Percentiles rank a stretch among this genome's conserved stretches.
These are phyloP conservation scores for Gracilaria vermiculophylla DNA, from an alignment of 23 red algal genomes.

Conservation along the genomic window DNA sequence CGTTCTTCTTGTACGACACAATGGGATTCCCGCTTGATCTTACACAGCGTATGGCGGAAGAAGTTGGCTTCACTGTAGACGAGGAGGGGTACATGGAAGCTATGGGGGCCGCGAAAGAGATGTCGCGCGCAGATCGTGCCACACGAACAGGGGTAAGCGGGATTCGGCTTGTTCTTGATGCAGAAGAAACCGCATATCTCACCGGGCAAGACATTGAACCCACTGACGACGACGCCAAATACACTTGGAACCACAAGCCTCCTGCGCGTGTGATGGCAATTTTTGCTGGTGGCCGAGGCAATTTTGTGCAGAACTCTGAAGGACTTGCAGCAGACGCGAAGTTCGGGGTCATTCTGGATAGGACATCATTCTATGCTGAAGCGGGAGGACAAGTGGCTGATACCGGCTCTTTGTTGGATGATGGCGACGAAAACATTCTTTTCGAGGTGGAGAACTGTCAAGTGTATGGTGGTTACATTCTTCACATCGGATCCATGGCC, in stretches of 20 bases:
- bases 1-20: conserved; percentile 99
- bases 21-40: conserved; percentile 99
- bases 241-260: conserved; percentile 66
- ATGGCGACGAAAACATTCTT: conserved; percentile 13
- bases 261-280: conserved; percentile 70
- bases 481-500: conserved; percentile 79
- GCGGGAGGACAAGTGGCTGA: conserved; percentile 97
- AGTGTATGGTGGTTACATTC: conserved; percentile 84
- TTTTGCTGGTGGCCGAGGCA: conserved; percentile 59
- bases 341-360: conserved; percentile 79
- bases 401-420: conserved; percentile 46
- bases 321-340: background rate
- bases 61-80: conserved; percentile 85
- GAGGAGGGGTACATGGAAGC: conserved; percentile 72
- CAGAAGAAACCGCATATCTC: conserved; percentile 78
- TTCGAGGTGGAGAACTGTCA: conserved; percentile 83
- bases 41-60: conserved; percentile 92
- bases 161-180: conserved; percentile 75
- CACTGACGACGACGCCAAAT: conserved; percentile 85
- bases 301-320: conserved; percentile 46
- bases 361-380: conserved; percentile 94
- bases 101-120: conserved; percentile 70
- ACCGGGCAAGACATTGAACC: conserved; percentile 19
- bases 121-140: conserved; percentile 78
- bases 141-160: conserved; percentile 42